phyloP scores from a whole-genome alignment of 129 eudicot genomes.

The Logfia minima region DNA sequence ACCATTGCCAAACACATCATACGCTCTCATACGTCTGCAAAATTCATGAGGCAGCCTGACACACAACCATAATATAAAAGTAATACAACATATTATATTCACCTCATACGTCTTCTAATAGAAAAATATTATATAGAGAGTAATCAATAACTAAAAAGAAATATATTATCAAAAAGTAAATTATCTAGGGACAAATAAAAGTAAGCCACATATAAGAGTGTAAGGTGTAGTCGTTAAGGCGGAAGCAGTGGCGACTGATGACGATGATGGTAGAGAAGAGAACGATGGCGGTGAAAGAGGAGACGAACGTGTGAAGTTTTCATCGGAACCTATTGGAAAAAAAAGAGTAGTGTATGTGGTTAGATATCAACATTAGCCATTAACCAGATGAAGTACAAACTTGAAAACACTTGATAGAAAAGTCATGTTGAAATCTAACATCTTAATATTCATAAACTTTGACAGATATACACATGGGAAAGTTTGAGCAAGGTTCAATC shows the following conservation, averaged over 20 bases:
- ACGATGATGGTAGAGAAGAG: not conserved
- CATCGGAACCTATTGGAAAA: not conserved
- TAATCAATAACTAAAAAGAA: too few species aligned
- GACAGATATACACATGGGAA: too few species aligned
- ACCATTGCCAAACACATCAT: conserved; percentile 34
- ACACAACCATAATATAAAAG: too few species aligned
- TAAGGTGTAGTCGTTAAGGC: not conserved
- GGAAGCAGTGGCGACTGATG: not conserved
- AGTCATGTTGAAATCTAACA: not conserved
- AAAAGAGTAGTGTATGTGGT: not conserved
- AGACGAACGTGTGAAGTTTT: not conserved
- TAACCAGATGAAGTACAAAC: not conserved
- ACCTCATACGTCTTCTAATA: too few species aligned
- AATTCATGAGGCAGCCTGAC: too few species aligned
- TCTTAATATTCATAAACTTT: not conserved
- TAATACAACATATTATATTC: too few species aligned
- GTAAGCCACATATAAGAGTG: not conserved
- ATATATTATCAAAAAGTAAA: too few species aligned
- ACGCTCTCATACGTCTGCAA: conserved; percentile 3
- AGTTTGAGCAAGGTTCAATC: not conserved
- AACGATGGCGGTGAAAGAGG: not conserved
- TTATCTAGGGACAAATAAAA: too few species aligned
- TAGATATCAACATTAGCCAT: not conserved
- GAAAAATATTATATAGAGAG: too few species aligned
- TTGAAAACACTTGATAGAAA: not conserved